Conservation (phyloP, 2,329 filamentous ascomycete species). For the Saccharata proteae region DNA sequence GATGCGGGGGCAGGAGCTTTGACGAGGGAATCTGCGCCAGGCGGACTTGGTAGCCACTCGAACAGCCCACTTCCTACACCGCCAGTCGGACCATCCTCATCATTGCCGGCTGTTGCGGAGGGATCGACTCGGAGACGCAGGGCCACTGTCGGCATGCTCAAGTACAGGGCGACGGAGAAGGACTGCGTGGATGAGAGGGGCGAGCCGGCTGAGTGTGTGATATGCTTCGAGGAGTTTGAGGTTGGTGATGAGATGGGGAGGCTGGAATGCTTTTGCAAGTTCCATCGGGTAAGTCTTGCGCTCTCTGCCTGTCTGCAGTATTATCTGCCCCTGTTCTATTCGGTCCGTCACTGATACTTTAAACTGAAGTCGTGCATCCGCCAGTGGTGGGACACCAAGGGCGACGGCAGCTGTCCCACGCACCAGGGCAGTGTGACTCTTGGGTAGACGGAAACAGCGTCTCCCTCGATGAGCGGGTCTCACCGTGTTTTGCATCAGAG, state of each 20-base stretch:
- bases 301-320: conserved; percentile 1
- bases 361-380: conserved; percentile 46
- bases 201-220: conserved; percentile 45
- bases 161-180: conserved; percentile 50
- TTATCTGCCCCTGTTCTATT: conserved; percentile 1
- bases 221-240: conserved; percentile 54
- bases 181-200: conserved; percentile 46
- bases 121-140: conserved; percentile 3
- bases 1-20: not conserved
- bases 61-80: no score
- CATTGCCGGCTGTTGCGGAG: conserved; percentile 3
- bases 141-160: conserved; percentile 27
- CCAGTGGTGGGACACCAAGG: conserved; percentile 46
- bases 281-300: conserved; percentile 38
- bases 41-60: not conserved
- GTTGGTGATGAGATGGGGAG: conserved; percentile 46
- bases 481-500: no score
- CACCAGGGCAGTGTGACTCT: conserved; percentile 32
- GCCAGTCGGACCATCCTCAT: no score
- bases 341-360: conserved; percentile 1
- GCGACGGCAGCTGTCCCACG: conserved; percentile 46
- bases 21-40: not conserved
- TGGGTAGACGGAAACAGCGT: not conserved
- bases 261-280: conserved; percentile 52
- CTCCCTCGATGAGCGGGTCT: not conserved